phyloP scores from a whole-genome alignment of 257 asterid genomes.

The Cinchona pubescens region DNA sequence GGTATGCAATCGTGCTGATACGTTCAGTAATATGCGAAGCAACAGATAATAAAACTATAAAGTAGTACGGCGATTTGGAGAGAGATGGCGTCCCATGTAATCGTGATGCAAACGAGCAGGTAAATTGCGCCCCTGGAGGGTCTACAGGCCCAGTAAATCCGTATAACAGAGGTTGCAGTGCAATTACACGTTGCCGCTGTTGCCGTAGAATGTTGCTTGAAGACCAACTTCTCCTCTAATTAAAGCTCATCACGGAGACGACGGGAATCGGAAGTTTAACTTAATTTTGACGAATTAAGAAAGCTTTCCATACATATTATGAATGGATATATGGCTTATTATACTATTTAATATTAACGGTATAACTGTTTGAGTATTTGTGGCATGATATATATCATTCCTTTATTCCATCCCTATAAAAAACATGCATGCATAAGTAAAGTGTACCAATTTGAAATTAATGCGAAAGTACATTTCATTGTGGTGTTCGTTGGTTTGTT shows the following conservation, averaged over 20 bases:
- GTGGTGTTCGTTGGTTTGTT: background rate
- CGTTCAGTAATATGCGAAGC: no score
- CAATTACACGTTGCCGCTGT: background rate
- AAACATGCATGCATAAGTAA: background rate
- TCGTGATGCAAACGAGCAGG: background rate
- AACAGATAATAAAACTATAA: background rate
- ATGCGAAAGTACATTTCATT: background rate
- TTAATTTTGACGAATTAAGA: no score
- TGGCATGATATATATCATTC: background rate
- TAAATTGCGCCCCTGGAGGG: background rate
- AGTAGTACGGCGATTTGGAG: background rate
- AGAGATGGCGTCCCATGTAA: background rate
- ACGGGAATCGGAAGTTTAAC: no score
- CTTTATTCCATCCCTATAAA: no score
- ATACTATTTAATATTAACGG: background rate
- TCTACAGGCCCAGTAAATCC: background rate
- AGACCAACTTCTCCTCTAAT: background rate
- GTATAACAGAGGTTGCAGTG: background rate
- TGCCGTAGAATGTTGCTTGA: conserved; percentile 3
- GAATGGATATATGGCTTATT: background rate
- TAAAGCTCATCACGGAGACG: background rate
- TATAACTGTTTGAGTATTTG: no score
- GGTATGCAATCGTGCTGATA: no score
- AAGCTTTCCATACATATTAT: no score
- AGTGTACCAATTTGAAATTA: background rate